phyloP scores from a whole-genome alignment of 1,284 basidiomycete species.

The Takashimella koratensis region DNA sequence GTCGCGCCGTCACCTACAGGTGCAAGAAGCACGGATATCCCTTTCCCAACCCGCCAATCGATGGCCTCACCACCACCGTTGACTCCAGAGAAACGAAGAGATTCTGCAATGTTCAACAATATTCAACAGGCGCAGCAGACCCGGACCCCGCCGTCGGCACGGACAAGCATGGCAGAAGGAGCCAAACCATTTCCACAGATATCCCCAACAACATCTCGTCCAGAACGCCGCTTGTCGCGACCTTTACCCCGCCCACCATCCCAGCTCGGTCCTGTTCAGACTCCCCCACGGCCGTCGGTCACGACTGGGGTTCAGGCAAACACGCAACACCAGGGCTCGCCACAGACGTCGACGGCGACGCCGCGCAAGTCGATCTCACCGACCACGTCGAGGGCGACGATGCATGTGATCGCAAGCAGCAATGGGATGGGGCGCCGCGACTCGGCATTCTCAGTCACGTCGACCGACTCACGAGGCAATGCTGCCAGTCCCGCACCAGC shows the following conservation, averaged over 20 bases:
- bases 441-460: neutral
- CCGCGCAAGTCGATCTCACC: constrained; percentile 1
- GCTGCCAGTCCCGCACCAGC: neutral
- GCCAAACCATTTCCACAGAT: constrained; percentile 11
- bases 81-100: neutral
- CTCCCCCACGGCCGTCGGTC: too few relatives aligned
- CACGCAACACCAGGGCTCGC: too few relatives aligned
- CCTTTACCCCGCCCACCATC: constrained; percentile 1
- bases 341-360: neutral
- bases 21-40: neutral
- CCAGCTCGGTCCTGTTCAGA: neutral
- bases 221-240: neutral
- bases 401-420: constrained; percentile 2
- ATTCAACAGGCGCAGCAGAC: neutral
- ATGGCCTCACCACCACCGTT: neutral
- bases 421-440: neutral
- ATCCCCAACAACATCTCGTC: neutral
- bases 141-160: neutral
- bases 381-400: neutral
- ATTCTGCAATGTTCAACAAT: neutral
- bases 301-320: too few relatives aligned
- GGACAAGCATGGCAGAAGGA: neutral
- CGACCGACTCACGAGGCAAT: neutral
- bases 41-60: neutral
- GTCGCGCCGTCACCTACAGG: neutral